Conservation (phyloP, 495 filamentous ascomycete genomes). For the Melanomma pulvis-pyrius region DNA sequence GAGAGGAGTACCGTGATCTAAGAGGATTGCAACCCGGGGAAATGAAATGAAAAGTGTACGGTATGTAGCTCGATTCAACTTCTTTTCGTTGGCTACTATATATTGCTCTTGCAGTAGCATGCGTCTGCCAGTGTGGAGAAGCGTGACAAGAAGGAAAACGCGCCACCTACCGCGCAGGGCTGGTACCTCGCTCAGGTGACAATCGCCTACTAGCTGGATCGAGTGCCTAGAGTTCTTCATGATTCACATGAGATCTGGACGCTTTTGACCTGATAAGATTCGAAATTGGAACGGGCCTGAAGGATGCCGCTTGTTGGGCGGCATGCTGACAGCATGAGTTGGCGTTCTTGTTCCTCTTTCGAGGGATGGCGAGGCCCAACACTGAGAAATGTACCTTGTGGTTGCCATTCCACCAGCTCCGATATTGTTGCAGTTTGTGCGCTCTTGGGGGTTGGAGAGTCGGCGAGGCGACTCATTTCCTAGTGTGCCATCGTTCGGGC, state of each 20-base stretch:
- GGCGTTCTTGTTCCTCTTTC: not conserved
- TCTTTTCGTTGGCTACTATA: slow-evolving; percentile 9
- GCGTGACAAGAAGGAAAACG: slow-evolving; percentile 3
- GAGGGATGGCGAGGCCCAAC: not conserved
- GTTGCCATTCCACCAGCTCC: not conserved
- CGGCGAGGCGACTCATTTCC: not conserved
- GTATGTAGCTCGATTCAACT: slow-evolving; percentile 18
- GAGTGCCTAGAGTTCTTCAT: not conserved
- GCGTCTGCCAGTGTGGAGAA: slow-evolving; percentile 27
- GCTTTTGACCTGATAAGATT: not conserved
- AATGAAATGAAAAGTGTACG: slow-evolving; percentile 9
- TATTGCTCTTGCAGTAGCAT: slow-evolving; percentile 25
- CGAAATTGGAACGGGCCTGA: not conserved
- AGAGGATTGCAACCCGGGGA: slow-evolving; percentile 4
- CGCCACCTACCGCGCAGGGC: not conserved
- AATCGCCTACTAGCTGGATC: not conserved
- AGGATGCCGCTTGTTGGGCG: not conserved
- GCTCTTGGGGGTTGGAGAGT: not conserved
- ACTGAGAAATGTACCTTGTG: not conserved
- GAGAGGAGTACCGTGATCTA: slow-evolving; percentile 9
- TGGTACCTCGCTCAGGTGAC: slow-evolving; percentile 11
- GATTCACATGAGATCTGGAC: not conserved
- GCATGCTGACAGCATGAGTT: not conserved
- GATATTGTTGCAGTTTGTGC: not conserved
- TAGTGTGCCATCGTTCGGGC: not conserved